These are phyloP conservation scores for Pneumocystis canis DNA, from an alignment of 1,139 yeast species.

Conservation along the genomic window DNA sequence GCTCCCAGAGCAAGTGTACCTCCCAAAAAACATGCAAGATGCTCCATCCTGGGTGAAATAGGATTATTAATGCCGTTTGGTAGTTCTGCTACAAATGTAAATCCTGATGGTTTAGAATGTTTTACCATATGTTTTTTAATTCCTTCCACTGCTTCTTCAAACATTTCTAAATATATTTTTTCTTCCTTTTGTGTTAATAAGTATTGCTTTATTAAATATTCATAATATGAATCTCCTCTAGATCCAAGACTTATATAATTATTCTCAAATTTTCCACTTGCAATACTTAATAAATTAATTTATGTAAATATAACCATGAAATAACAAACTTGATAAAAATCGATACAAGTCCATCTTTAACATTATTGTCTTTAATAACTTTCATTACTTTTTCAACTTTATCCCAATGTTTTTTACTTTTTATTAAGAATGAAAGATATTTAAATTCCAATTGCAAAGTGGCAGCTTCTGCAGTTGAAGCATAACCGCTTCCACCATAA, in stretches of 20 bases:
- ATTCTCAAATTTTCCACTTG: conserved; percentile 46
- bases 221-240: conserved; percentile 84
- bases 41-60: conserved; percentile 77
- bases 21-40: conserved; percentile 82
- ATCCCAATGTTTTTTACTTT: conserved; percentile 66
- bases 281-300: conserved; percentile 61
- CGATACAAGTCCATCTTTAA: conserved; percentile 54
- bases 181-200: conserved; percentile 62
- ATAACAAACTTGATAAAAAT: conserved; percentile 33
- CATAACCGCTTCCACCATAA: conserved; percentile 53
- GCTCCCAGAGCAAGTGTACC: conserved; percentile 86
- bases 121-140: conserved; percentile 49
- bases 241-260: conserved; percentile 74
- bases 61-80: conserved; percentile 49
- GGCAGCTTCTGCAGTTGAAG: conserved; percentile 82
- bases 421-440: conserved; percentile 65
- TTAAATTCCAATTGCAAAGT: conserved; percentile 82
- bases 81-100: conserved; percentile 66
- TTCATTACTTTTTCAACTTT: conserved; percentile 59
- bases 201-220: conserved; percentile 67
- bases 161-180: conserved; percentile 53
- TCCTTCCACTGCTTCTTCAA: conserved; percentile 63
- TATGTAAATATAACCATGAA: conserved; percentile 52
- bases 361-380: conserved; percentile 38
- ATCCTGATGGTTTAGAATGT: conserved; percentile 46